phyloP scores from a whole-genome alignment of 768 basidiomycete genomes.

The Amanita phalloides region DNA sequence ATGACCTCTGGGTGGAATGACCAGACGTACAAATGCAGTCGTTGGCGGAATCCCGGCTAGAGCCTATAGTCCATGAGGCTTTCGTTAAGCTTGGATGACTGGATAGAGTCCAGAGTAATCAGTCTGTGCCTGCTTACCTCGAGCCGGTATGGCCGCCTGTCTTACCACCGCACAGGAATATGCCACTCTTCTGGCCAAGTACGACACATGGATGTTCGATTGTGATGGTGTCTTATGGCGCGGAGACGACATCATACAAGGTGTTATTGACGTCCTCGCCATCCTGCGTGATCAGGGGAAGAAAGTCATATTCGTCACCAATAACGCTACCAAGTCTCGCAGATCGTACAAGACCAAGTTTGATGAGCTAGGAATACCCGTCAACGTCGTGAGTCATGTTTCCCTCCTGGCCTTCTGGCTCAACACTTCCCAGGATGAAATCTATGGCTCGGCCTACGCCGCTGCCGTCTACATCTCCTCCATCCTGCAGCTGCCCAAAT shows the following conservation, averaged over 20 bases:
- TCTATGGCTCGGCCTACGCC: conserved; percentile 88
- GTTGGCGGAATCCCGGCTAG: too few species aligned
- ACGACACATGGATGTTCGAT: conserved; percentile 94
- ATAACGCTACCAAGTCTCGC: conserved; percentile 93
- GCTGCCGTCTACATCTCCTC: conserved; percentile 70
- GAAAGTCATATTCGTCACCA: conserved; percentile 87
- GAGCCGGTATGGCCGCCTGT: background rate
- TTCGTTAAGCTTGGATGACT: too few species aligned
- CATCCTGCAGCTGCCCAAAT: conserved; percentile 78
- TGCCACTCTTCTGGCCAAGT: conserved; percentile 41
- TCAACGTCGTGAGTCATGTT: conserved; percentile 57
- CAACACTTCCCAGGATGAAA: conserved; percentile 67
- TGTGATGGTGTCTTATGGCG: conserved; percentile 96
- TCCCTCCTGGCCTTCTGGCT: background rate
- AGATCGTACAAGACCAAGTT: conserved; percentile 84
- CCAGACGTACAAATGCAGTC: too few species aligned
- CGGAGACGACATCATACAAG: conserved; percentile 70
- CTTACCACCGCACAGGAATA: conserved; percentile 26
- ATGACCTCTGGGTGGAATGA: too few species aligned
- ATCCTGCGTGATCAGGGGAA: conserved; percentile 72
- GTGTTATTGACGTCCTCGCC: conserved; percentile 63
- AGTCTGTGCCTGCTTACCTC: background rate
- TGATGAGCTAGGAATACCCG: conserved; percentile 80
- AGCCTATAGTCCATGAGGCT: too few species aligned
- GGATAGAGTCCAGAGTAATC: background rate